Percentiles rank a stretch among this genome's conserved stretches.
Evolutionary conservation across 805 yeast species (phyloP).

Genomic region (Yamadazyma akitaensis): DNA sequence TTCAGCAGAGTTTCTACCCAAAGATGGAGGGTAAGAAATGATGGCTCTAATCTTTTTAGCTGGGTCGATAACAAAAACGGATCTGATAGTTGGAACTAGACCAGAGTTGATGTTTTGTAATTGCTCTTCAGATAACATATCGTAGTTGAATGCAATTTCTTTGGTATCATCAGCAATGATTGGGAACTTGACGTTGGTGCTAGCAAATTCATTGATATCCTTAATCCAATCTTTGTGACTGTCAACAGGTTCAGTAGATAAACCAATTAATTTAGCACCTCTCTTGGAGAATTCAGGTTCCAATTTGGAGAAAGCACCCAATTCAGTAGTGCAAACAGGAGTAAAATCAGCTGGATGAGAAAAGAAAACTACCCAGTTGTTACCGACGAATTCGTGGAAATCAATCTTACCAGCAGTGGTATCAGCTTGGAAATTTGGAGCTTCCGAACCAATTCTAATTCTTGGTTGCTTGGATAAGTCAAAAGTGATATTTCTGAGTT

Average conservation of each 20-base stretch:
- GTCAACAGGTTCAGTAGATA: constrained; percentile 60
- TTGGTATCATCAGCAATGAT: constrained; percentile 64
- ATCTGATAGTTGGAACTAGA: constrained; percentile 64
- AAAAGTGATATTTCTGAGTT: constrained; percentile 26
- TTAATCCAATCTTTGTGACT: constrained; percentile 67
- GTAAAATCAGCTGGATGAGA: constrained; percentile 79
- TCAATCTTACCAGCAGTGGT: constrained; percentile 61
- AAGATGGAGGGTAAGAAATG: constrained; percentile 68
- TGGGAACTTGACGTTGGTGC: constrained; percentile 55
- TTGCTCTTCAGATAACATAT: constrained; percentile 68
- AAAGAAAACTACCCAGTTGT: constrained; percentile 64
- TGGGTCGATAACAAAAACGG: constrained; percentile 71
- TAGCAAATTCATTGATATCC: constrained; percentile 49
- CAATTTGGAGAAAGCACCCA: constrained; percentile 71
- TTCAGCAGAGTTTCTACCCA: constrained; percentile 76
- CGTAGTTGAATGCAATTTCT: constrained; percentile 59
- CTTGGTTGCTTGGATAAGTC: constrained; percentile 40
- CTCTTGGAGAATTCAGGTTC: constrained; percentile 67
- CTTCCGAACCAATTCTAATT: constrained; percentile 55
- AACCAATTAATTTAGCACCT: constrained; percentile 63
- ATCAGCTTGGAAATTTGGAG: constrained; percentile 65
- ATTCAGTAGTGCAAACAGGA: constrained; percentile 76
- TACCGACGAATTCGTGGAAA: constrained; percentile 61
- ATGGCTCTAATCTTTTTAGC: constrained; percentile 58
- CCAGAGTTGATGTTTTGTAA: constrained; percentile 60